Evolutionary conservation across 148 eudicot genomes (phyloP), one percentile per base, ranked within the genome.

Genomic region (Rhododendron simsii): DNA sequence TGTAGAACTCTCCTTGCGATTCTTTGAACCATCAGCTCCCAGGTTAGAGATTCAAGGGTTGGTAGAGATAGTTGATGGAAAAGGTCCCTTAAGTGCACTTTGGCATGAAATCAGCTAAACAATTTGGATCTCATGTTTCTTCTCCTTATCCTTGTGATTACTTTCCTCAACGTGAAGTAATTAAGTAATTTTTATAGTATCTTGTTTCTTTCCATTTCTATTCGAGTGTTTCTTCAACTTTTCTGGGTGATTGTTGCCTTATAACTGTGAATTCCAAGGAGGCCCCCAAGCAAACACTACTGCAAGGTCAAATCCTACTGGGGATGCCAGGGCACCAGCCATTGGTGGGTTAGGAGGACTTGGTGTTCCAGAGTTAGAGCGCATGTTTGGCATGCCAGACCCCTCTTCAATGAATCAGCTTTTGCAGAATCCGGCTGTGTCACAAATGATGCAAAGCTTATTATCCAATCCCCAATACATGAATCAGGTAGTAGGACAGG

Each of bases 371-470:
- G 95, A 91, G 78, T 85, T 94, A 87, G 96, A 92, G 67, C 88
- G 84, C 63, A 88, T 89, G 90, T 69, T 89, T 87, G 93, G 93
- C 85, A 84, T 87, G 82, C 91, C 91, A 30, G 95, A 94, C 89
- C 89, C 98, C 78, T 88, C 98, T 71, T 69, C 89, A 78, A 67
- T 93, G 90, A 89, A 85, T 86, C 95, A 96, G 81, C 82, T 96
- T 15, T 63, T 96, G 95, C 96, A 95, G 93, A 93, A 95, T 90
- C 99, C 99, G 48, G 98, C 96, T 67, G 89, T 96, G 84, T 90
- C 99, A 28, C 99, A 96, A 91, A 96, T 96, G 98, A 96, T 94
- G 95, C 96, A 95, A 80, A 95, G 91, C 88, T 84, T 96, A 73
- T 93, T 96, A 77, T 96, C 99, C 26, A 93, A 95, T 87, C 99